A percentile compares a stretch with the other conserved stretches of the same genome.
Conservation (phyloP, 345 rosid species). For the Triadica sebifera region DNA sequence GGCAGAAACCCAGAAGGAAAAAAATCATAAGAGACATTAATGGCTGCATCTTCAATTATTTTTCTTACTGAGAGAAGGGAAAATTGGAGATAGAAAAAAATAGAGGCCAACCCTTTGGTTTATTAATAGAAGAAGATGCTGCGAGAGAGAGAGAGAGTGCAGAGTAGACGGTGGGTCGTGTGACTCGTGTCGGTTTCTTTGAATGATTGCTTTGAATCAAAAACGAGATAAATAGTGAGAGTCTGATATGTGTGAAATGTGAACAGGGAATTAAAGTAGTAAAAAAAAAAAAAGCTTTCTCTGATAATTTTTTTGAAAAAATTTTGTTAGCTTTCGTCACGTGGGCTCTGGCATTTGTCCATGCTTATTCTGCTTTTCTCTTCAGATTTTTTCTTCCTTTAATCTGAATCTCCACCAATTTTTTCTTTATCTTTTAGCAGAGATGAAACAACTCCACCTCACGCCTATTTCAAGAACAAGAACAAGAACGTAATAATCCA, state of each 20-base stretch:
- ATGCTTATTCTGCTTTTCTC: background rate
- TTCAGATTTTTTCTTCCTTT: background rate
- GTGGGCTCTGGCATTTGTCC: conserved; percentile 25
- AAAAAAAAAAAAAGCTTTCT: background rate
- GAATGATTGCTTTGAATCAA: conserved; percentile 35
- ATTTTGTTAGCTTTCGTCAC: conserved; percentile 27
- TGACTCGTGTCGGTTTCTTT: conserved; percentile 31
- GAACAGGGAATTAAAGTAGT: background rate
- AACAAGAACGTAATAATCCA: background rate
- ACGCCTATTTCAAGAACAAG: background rate
- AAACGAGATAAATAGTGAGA: background rate
- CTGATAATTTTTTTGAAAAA: too few relatives aligned
- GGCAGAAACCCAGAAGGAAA: conserved; percentile 39
- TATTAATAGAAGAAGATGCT: background rate
- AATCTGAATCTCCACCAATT: background rate
- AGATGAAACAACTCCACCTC: background rate
- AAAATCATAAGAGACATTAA: conserved; percentile 9
- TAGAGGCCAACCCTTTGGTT: background rate
- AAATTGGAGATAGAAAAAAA: background rate
- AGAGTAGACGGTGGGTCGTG: too few relatives aligned
- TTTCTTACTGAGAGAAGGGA: background rate
- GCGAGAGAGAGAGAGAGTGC: background rate
- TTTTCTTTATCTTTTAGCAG: conserved; percentile 7
- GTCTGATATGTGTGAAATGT: background rate
- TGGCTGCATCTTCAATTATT: conserved; percentile 15